Base-by-base conservation (phyloP, 257 asterid species). In the Voacanga thouarsii region DNA sequence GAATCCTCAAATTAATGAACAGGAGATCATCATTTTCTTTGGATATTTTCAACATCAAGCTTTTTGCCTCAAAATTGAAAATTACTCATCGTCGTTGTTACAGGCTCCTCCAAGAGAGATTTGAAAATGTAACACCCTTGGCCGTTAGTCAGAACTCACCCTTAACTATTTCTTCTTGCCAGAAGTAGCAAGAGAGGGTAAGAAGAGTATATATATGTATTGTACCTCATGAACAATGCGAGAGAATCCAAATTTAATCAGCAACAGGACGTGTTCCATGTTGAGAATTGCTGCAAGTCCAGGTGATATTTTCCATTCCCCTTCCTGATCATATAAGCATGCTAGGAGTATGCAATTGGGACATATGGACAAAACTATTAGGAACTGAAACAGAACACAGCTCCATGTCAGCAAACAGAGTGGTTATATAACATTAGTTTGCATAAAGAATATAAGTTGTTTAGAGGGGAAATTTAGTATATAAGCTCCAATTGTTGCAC, bases 231-330 rank as follows among this genome's bases (percentile, higher is more conserved):
- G 99, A 73, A 94, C 97, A 56, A 94, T 83, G 76, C 89, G 92
- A 15, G 97, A 94, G 82, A 94, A 91, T 72, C 93, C 96, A 56
- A 89, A 92, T 83, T 94, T 94, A 50, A 94, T 87, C 80, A 93
- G 88, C 86, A 95, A 72, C 47, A 93, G 96, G 72, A 87, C 77
- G 71, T 95, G 99, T 75, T 95, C 99, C 98, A 95, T 93, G 37
- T 88, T 55, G 9, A 95, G 96, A 77, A 95, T 95, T 5, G 96
- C 98, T 28, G 90, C 96, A 65, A 95, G 96, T n/a, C 97, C 98
- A 0, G 99, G 97, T 0, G 99, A 93, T 57, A 95, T 71, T 50
- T 79, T 90, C 98, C 99, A 95, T 33, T 78, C 80, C 39, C 99
- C 97, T 77, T 92, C 96, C 7, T 81, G 89, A 76, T 95, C 99